Conservation (phyloP, 2,329 filamentous ascomycete species). For the Scorias spongiosa region DNA sequence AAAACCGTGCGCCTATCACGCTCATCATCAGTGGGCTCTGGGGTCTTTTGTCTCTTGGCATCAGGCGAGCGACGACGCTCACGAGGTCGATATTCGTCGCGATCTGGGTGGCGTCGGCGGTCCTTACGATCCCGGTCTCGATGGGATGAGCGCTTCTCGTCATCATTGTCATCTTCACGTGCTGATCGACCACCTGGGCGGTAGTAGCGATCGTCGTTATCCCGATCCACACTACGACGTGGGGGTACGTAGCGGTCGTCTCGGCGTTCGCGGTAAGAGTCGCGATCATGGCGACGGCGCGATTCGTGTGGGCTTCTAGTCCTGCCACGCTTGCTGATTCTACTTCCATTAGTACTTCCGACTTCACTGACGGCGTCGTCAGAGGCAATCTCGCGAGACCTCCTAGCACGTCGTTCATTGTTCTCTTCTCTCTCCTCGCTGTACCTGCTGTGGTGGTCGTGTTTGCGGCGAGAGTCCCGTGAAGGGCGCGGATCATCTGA, state of each 20-base stretch:
- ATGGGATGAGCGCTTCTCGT: slow-evolving; percentile 29
- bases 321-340: slow-evolving; percentile 15
- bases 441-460: slow-evolving; percentile 11
- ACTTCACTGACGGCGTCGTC: slow-evolving; percentile 17
- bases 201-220: slow-evolving; percentile 29
- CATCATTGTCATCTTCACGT: slow-evolving; percentile 41
- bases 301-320: slow-evolving; percentile 10
- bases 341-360: slow-evolving; percentile 24
- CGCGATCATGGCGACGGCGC: slow-evolving; percentile 9
- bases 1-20: slow-evolving; percentile 94
- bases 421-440: slow-evolving; percentile 20
- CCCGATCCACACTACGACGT: slow-evolving; percentile 5
- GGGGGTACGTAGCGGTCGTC: slow-evolving; percentile 17
- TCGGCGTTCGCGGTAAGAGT: slow-evolving; percentile 18
- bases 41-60: slow-evolving; percentile 37
- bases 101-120: slow-evolving; percentile 19
- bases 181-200: slow-evolving; percentile 22
- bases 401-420: slow-evolving; percentile 19
- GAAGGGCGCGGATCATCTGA: neutral
- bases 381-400: slow-evolving; percentile 12
- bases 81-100: slow-evolving; percentile 36
- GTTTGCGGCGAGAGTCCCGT: neutral
- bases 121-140: slow-evolving; percentile 29
- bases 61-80: slow-evolving; percentile 26
- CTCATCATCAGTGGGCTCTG: slow-evolving; percentile 82